Percentiles rank a stretch among this genome's conserved stretches.
phyloP scores from a whole-genome alignment of 2,329 filamentous ascomycete species.

The Keithomyces neogunnii region DNA sequence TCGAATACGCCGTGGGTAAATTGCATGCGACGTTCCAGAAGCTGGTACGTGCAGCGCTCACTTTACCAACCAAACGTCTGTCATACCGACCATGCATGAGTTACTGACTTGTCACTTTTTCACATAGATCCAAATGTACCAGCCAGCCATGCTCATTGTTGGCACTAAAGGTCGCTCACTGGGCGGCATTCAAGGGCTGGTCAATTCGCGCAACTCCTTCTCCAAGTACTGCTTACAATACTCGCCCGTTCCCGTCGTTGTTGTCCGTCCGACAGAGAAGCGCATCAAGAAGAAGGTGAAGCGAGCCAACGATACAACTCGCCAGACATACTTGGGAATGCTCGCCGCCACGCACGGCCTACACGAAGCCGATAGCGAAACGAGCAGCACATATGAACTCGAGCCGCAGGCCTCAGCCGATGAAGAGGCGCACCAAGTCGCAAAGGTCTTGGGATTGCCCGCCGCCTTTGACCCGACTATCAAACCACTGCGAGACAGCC shows the following conservation, averaged over 20 bases:
- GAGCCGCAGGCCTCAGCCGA: conserved; percentile 47
- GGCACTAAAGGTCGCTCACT: conserved; percentile 79
- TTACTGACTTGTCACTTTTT: conserved; percentile 7
- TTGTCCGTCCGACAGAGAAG: conserved; percentile 80
- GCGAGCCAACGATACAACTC: conserved; percentile 64
- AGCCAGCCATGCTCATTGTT: conserved; percentile 84
- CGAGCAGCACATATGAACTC: conserved; percentile 43
- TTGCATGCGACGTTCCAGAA: conserved; percentile 85
- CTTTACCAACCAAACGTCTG: too few species aligned
- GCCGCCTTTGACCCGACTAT: conserved; percentile 56
- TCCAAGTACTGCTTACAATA: conserved; percentile 94
- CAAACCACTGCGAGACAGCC: conserved; percentile 40
- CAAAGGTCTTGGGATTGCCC: conserved; percentile 53
- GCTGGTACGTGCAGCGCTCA: conserved; percentile 51
- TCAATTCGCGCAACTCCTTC: conserved; percentile 71
- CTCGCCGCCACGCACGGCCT: conserved; percentile 53
- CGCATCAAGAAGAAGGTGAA: conserved; percentile 86
- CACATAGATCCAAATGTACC: conserved; percentile 75
- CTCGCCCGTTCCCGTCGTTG: conserved; percentile 85
- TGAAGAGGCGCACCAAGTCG: conserved; percentile 57
- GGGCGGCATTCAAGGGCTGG: conserved; percentile 75
- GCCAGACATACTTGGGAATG: conserved; percentile 71
- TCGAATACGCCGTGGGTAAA: conserved; percentile 85
- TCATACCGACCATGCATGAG: neutral
- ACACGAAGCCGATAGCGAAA: conserved; percentile 50